A percentile compares a stretch with the other conserved stretches of the same genome.
These are phyloP conservation scores for Gryganskiella cystojenkinii DNA, from an alignment of 192 early-diverging fungal species.

Conservation along the genomic window DNA sequence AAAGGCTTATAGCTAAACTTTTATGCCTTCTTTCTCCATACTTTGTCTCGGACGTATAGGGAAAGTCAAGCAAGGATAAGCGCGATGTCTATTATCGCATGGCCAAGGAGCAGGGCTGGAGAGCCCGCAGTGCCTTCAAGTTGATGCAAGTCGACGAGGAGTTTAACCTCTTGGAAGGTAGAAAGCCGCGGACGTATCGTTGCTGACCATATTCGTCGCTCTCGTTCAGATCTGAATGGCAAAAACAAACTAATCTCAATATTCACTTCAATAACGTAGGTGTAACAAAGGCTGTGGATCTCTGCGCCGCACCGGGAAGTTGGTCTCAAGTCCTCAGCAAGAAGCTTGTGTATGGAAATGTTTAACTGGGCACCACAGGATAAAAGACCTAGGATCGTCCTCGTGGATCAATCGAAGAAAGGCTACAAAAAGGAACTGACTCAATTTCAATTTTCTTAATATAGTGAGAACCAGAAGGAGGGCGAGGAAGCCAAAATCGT, in stretches of 20 bases:
- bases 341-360: constrained; percentile 65
- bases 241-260: background rate
- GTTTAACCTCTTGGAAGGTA: constrained; percentile 88
- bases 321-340: constrained; percentile 94
- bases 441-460: background rate
- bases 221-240: background rate
- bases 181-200: background rate
- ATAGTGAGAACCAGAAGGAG: constrained; percentile 65
- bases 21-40: too few species aligned
- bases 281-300: constrained; percentile 91
- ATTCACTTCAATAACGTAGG: constrained; percentile 42
- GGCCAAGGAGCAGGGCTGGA: constrained; percentile 98
- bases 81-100: constrained; percentile 96
- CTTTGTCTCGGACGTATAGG: too few species aligned
- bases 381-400: too few species aligned
- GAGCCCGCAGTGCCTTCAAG: constrained; percentile 97
- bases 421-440: too few species aligned
- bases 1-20: too few species aligned
- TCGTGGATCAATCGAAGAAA: too few species aligned
- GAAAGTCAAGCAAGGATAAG: constrained; percentile 92
- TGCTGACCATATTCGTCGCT: too few species aligned
- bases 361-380: too few species aligned
- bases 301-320: constrained; percentile 97
- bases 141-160: constrained; percentile 97
- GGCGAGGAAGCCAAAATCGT: constrained; percentile 82